A percentile compares a stretch with the other conserved stretches of the same genome.
Conservation (phyloP, 2,329 filamentous ascomycete species). For the Cladosporium phlei region DNA sequence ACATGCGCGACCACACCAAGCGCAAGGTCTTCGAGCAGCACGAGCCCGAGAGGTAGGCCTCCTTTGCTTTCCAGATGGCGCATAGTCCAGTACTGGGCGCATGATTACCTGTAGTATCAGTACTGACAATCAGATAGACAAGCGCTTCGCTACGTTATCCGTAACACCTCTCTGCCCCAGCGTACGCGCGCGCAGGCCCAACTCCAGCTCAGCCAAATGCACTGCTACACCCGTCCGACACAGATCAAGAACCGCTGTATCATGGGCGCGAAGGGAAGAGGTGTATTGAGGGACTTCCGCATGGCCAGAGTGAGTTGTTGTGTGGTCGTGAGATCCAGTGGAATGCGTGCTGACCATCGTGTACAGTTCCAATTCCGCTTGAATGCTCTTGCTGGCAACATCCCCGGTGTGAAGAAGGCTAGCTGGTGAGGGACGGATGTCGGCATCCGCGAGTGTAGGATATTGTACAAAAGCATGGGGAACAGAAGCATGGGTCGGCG, state of each 20-base stretch:
- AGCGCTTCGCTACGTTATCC: constrained; percentile 76
- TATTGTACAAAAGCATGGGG: constrained; percentile 12
- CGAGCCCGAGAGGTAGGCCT: constrained; percentile 78
- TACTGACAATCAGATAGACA: constrained; percentile 54
- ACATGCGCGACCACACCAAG: constrained; percentile 94
- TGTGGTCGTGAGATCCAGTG: constrained; percentile 20
- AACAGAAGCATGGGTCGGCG: constrained; percentile 9
- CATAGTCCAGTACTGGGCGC: too few relatives aligned
- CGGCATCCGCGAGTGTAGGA: constrained; percentile 4
- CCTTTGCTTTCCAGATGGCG: too few relatives aligned
- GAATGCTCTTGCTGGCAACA: constrained; percentile 75
- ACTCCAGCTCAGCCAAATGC: constrained; percentile 90
- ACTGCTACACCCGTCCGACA: constrained; percentile 86
- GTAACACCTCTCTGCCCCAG: constrained; percentile 79
- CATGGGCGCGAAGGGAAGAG: constrained; percentile 80
- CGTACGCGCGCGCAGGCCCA: constrained; percentile 86
- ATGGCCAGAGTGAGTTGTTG: constrained; percentile 72
- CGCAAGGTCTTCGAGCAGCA: constrained; percentile 82
- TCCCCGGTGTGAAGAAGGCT: constrained; percentile 92
- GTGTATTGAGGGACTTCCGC: constrained; percentile 90
- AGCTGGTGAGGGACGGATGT: constrained; percentile 73
- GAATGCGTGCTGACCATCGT: constrained; percentile 15
- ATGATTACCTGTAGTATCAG: too few relatives aligned
- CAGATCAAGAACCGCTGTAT: constrained; percentile 94
- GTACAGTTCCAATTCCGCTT: constrained; percentile 83